Evolutionary conservation across 2,329 filamentous ascomycete species (phyloP).

Genomic region (Paecilomyces fulvus): DNA sequence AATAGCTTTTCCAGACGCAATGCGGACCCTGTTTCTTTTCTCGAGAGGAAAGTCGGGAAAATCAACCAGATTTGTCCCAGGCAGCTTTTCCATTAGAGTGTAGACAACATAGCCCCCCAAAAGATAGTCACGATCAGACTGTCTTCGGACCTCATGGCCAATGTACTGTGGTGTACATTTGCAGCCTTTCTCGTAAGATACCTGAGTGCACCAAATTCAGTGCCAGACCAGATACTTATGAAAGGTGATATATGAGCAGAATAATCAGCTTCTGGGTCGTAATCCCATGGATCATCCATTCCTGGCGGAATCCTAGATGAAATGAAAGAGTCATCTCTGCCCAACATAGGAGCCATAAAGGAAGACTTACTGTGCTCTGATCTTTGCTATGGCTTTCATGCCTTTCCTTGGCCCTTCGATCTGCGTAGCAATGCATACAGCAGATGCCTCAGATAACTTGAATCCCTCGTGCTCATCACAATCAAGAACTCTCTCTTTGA

Average conservation of each 20-base stretch:
- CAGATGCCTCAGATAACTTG: background rate
- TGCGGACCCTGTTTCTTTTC: background rate
- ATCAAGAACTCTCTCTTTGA: background rate
- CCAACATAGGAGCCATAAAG: background rate
- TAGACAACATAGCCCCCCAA: background rate
- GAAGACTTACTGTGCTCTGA: background rate
- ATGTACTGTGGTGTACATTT: background rate
- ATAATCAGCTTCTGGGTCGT: background rate
- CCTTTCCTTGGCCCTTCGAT: background rate
- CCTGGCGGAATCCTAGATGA: background rate
- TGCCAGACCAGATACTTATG: background rate
- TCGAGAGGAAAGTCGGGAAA: background rate
- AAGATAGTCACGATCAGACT: background rate
- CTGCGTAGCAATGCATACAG: background rate
- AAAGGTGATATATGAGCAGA: background rate
- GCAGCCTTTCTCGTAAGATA: background rate
- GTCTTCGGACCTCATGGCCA: background rate
- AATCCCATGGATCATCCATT: background rate
- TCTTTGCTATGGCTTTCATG: background rate
- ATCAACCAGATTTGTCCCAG: background rate
- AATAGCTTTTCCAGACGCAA: background rate
- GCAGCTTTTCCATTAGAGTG: background rate
- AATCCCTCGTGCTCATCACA: background rate
- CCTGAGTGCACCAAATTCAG: background rate
- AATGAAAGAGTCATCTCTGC: background rate